These are phyloP conservation scores for Juglanconis sp. DNA, from an alignment of 2,329 filamentous ascomycete species.

Conservation along the genomic window DNA sequence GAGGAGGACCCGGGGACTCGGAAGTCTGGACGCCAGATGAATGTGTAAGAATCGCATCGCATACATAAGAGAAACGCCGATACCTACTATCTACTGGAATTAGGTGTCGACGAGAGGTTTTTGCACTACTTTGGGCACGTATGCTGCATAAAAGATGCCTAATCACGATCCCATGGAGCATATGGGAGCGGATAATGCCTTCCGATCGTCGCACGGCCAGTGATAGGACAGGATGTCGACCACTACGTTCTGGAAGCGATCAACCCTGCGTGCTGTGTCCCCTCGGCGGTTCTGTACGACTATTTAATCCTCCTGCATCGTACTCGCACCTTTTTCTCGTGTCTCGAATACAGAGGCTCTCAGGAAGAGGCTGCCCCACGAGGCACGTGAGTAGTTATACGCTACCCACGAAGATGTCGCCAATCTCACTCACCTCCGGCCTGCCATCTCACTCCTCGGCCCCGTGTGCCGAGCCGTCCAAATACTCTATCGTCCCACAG, in stretches of 20 bases:
- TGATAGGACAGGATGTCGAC: neutral
- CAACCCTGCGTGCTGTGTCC: neutral
- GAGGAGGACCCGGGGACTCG: neutral
- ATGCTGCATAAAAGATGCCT: neutral
- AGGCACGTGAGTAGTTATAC: neutral
- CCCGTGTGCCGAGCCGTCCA: neutral
- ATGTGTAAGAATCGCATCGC: neutral
- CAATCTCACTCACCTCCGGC: neutral
- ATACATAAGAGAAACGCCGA: neutral
- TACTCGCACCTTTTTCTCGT: neutral
- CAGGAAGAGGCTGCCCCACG: neutral
- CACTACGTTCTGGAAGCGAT: neutral
- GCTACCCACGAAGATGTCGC: neutral
- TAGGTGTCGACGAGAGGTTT: neutral
- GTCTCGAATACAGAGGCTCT: neutral
- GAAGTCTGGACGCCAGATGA: neutral
- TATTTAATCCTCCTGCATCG: neutral
- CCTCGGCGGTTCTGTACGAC: neutral
- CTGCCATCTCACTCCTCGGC: neutral
- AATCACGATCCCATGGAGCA: neutral
- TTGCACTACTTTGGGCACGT: too few species aligned
- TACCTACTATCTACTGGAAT: neutral
- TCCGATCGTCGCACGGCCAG: constrained; percentile 16
- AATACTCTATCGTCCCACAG: neutral
- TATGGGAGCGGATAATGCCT: constrained; percentile 1